A percentile compares a stretch with the other conserved stretches of the same genome.
Evolutionary conservation across 805 yeast genomes (phyloP).

Genomic region (Sungouiella blattae): DNA sequence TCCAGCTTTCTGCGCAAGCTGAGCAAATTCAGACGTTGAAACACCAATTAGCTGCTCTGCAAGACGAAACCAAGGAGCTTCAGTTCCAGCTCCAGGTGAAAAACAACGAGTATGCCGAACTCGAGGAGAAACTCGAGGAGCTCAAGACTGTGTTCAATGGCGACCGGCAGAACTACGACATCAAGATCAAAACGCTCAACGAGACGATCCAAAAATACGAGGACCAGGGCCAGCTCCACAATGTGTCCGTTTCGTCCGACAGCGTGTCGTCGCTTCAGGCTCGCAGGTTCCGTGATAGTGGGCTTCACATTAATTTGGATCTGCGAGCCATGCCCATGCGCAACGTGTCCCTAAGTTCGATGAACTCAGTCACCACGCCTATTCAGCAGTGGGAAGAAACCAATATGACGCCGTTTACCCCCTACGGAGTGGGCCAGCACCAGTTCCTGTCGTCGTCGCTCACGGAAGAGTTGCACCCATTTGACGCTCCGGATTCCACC

Average conservation of each 20-base stretch:
- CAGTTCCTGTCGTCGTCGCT: not conserved
- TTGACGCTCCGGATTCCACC: conserved; percentile 11
- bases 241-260: conserved; percentile 8
- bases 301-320: conserved; percentile 17
- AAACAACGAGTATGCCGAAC: conserved; percentile 19
- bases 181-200: conserved; percentile 22
- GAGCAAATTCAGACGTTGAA: conserved; percentile 24
- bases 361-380: conserved; percentile 6
- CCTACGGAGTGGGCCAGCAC: not conserved
- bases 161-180: conserved; percentile 26
- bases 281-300: conserved; percentile 7
- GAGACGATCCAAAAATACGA: conserved; percentile 13
- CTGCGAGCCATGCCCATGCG: conserved; percentile 5
- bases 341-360: conserved; percentile 1
- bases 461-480: conserved; percentile 1
- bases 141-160: conserved; percentile 28
- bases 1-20: conserved; percentile 11
- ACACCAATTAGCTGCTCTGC: conserved; percentile 3
- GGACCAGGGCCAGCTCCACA: conserved; percentile 4
- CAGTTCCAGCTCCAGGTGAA: conserved; percentile 19
- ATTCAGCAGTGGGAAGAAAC: conserved; percentile 12
- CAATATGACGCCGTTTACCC: conserved; percentile 8
- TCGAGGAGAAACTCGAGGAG: conserved; percentile 29
- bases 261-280: conserved; percentile 5
- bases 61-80: conserved; percentile 23